Evolutionary conservation across 2,329 filamentous ascomycete species (phyloP).

Genomic region (Epicoccum nigrum): DNA sequence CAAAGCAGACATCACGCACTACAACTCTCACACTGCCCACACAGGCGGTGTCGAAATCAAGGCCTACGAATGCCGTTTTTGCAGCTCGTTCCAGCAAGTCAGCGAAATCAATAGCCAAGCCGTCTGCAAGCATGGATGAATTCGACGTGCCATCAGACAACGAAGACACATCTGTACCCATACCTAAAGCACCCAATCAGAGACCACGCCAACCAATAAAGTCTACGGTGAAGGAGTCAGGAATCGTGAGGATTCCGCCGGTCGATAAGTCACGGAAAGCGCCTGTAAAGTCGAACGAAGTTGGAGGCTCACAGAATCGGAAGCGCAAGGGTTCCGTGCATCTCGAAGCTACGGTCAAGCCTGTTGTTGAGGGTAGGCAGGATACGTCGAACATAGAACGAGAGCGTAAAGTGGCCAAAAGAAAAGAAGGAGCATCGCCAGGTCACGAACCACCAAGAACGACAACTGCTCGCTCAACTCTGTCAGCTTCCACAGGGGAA

Average conservation of each 20-base stretch:
- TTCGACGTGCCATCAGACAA: constrained; percentile 39
- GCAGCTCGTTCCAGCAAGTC: constrained; percentile 12
- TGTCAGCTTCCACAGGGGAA: background rate
- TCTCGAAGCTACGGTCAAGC: constrained; percentile 20
- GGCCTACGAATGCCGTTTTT: background rate
- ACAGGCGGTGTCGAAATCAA: background rate
- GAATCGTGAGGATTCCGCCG: background rate
- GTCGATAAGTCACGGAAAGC: constrained; percentile 13
- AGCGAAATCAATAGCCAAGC: constrained; percentile 10
- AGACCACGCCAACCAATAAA: constrained; percentile 19
- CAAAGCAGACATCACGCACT: constrained; percentile 23
- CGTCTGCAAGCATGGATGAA: constrained; percentile 18
- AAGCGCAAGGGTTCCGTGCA: constrained; percentile 36
- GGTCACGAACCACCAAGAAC: constrained; percentile 7
- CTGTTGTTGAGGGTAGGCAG: constrained; percentile 6
- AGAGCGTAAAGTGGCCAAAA: constrained; percentile 37
- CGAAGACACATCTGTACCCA: constrained; percentile 28
- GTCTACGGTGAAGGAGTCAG: constrained; percentile 15
- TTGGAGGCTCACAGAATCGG: constrained; percentile 38
- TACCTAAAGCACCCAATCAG: constrained; percentile 19
- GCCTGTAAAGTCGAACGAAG: constrained; percentile 35
- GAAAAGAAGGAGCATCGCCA: constrained; percentile 28
- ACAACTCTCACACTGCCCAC: constrained; percentile 17
- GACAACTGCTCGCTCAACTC: background rate
- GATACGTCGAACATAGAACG: constrained; percentile 22